Conservation (phyloP, 2,329 filamentous ascomycete genomes). For the Colletotrichum costaricense region DNA sequence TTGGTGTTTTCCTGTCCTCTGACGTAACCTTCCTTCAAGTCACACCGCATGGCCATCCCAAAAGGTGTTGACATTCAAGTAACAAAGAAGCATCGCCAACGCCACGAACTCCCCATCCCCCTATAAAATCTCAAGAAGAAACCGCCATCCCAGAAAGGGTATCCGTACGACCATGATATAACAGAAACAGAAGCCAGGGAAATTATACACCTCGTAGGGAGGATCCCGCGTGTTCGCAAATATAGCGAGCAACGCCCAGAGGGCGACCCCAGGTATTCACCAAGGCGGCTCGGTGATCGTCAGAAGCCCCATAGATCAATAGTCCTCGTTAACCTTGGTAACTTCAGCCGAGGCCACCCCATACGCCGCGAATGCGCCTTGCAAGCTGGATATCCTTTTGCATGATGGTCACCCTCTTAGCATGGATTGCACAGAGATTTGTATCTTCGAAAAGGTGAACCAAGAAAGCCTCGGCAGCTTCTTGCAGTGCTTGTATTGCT, state of each 20-base stretch:
- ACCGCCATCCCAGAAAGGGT: not conserved
- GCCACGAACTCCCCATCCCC: not conserved
- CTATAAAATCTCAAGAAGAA: not conserved
- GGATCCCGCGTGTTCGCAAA: not conserved
- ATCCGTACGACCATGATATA: not conserved
- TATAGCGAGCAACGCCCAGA: not conserved
- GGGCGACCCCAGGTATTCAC: slow-evolving; percentile 14
- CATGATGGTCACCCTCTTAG: slow-evolving; percentile 96
- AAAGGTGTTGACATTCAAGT: not conserved
- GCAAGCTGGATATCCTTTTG: slow-evolving; percentile 98
- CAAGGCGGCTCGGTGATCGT: not conserved
- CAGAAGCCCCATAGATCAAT: not conserved
- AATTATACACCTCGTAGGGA: not conserved
- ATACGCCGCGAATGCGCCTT: slow-evolving; percentile 80
- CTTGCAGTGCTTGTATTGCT: slow-evolving; percentile 91
- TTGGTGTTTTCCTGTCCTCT: not conserved
- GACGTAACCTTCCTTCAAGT: not conserved
- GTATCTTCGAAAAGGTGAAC: slow-evolving; percentile 97
- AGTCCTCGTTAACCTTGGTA: not conserved
- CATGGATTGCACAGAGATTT: slow-evolving; percentile 96
- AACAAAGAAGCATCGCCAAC: not conserved
- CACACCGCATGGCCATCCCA: not conserved
- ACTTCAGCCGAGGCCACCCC: slow-evolving; percentile 73
- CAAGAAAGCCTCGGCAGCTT: slow-evolving; percentile 95
- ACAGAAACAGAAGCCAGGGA: not conserved